These are phyloP conservation scores for Entomophthora muscae DNA, from an alignment of 371 early-diverging fungal genomes.

Conservation along the genomic window DNA sequence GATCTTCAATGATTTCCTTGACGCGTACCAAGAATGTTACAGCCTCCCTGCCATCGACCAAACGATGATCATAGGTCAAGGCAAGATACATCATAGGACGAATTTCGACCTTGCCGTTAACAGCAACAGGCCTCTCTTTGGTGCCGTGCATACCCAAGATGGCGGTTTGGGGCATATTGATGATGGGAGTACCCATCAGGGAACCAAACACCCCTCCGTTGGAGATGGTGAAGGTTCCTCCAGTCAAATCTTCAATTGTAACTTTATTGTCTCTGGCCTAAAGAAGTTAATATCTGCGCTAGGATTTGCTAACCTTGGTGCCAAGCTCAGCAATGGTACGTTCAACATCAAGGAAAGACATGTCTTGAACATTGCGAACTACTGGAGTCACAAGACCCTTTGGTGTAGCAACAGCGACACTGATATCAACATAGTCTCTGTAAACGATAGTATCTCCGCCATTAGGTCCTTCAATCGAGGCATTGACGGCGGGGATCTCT, in stretches of 20 bases:
- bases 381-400: conserved; percentile 97
- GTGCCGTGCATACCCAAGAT: conserved; percentile 97
- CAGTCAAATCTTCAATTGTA: conserved; percentile 90
- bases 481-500: conserved; percentile 86
- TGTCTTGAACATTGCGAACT: conserved; percentile 72
- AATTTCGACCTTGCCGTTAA: conserved; percentile 85
- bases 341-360: conserved; percentile 78
- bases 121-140: conserved; percentile 87
- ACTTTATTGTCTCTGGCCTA: conserved; percentile 88
- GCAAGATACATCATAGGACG: conserved; percentile 98
- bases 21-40: conserved; percentile 91
- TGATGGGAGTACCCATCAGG: conserved; percentile 91
- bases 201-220: conserved; percentile 97
- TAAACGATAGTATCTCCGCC: conserved; percentile 62
- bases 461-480: conserved; percentile 61
- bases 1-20: conserved; percentile 93
- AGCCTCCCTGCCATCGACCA: conserved; percentile 97
- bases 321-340: conserved; percentile 75
- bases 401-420: conserved; percentile 93
- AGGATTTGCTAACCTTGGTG: conserved; percentile 41
- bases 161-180: conserved; percentile 92
- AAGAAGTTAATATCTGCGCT: background rate
- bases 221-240: conserved; percentile 96
- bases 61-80: conserved; percentile 92
- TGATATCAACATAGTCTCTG: conserved; percentile 86